These are phyloP conservation scores for Diaporthe nobilis DNA, from an alignment of 2,329 filamentous ascomycete genomes.

Conservation along the genomic window DNA sequence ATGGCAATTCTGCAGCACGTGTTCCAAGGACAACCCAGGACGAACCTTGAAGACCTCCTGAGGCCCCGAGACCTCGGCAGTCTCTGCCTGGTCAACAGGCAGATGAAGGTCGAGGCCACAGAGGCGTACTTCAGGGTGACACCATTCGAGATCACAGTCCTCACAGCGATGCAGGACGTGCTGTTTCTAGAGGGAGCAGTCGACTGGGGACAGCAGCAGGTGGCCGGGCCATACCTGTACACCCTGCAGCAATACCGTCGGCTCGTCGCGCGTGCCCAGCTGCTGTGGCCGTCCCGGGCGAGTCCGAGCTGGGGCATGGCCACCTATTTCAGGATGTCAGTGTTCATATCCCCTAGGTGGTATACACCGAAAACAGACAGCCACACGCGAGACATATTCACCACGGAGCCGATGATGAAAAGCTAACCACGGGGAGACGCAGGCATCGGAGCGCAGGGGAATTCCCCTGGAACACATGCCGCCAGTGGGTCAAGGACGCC, in stretches of 20 bases:
- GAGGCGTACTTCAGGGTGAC: neutral
- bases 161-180: neutral
- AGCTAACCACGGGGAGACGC: neutral
- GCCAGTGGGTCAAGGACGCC: neutral
- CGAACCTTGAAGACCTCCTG: neutral
- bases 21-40: neutral
- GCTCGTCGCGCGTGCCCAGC: neutral
- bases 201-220: neutral
- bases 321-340: neutral
- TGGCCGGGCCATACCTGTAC: neutral
- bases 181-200: fast-evolving
- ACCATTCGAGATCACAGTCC: neutral
- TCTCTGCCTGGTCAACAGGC: neutral
- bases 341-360: neutral
- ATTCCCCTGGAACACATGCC: neutral
- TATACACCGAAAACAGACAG: neutral
- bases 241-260: neutral
- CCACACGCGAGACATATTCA: neutral
- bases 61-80: neutral
- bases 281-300: neutral
- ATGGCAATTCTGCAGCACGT: neutral
- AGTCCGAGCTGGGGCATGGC: neutral
- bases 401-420: neutral
- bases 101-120: neutral
- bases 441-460: neutral